These are phyloP conservation scores for Bacterosira constricta DNA, from an alignment of 108 stramenopile species.

Conservation along the genomic window DNA sequence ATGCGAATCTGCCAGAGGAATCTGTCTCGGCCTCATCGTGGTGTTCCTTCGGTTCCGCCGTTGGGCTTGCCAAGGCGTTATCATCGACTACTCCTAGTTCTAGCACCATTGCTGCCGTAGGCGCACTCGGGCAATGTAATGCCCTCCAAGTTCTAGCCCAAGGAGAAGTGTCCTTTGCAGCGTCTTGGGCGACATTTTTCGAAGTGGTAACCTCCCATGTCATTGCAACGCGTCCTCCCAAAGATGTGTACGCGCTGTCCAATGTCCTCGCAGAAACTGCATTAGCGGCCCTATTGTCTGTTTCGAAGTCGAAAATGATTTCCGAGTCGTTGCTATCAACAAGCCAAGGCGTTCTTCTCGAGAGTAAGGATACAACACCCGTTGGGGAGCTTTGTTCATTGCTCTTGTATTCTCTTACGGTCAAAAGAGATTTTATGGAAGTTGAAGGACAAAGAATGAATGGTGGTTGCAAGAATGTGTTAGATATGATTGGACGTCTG, in stretches of 20 bases:
- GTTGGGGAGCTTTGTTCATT: constrained; percentile 31
- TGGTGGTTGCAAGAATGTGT: neutral
- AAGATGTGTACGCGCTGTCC: constrained; percentile 15
- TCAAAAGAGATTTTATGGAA: neutral
- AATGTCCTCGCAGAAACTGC: constrained; percentile 13
- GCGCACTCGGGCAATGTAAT: constrained; percentile 13
- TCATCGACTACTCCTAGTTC: neutral
- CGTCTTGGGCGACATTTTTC: constrained; percentile 33
- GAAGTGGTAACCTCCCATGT: constrained; percentile 16
- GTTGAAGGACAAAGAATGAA: neutral
- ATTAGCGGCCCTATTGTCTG: constrained; percentile 16
- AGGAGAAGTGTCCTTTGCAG: constrained; percentile 16
- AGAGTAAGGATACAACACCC: constrained; percentile 4
- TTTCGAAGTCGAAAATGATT: constrained; percentile 27
- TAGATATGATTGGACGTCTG: constrained; percentile 24
- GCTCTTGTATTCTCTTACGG: constrained; percentile 28
- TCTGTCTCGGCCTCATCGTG: constrained; percentile 11
- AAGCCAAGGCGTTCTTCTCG: constrained; percentile 6
- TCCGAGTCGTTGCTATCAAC: constrained; percentile 27
- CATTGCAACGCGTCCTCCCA: constrained; percentile 1
- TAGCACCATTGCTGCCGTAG: neutral
- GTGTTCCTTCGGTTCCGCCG: constrained; percentile 26
- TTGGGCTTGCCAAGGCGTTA: constrained; percentile 2
- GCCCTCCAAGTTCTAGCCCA: constrained; percentile 14
- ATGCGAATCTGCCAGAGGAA: constrained; percentile 30